Percentiles rank a stretch among this genome's conserved stretches.
Evolutionary conservation across 2,329 filamentous ascomycete genomes (phyloP).

Genomic region (Sporothrix brunneoviolacea): DNA sequence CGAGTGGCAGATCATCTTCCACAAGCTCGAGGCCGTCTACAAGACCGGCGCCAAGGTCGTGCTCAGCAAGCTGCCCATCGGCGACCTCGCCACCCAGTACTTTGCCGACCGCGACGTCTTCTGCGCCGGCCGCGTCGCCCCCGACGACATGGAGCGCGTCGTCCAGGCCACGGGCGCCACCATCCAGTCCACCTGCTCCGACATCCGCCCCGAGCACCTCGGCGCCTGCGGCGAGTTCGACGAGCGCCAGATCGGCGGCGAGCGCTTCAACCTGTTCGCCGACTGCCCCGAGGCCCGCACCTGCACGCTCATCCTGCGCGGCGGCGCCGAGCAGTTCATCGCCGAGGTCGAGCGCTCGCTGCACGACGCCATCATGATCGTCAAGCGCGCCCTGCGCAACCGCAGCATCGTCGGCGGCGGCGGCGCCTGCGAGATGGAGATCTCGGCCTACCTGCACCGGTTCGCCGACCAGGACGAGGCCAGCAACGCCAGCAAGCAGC

Average conservation of each 20-base stretch:
- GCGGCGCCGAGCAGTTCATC: constrained; percentile 97
- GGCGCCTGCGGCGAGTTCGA: constrained; percentile 88
- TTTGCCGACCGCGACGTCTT: constrained; percentile 98
- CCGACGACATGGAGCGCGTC: constrained; percentile 92
- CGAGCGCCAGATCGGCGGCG: constrained; percentile 92
- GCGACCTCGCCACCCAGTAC: constrained; percentile 94
- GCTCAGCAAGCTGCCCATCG: constrained; percentile 93
- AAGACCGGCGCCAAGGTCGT: constrained; percentile 96
- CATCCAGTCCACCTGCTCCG: constrained; percentile 91
- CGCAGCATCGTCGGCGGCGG: constrained; percentile 90
- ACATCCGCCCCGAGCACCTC: constrained; percentile 82
- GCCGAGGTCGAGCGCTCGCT: constrained; percentile 96
- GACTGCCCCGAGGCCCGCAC: constrained; percentile 94
- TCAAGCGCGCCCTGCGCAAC: constrained; percentile 96
- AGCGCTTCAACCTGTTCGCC: constrained; percentile 98
- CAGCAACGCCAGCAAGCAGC: constrained; percentile 95
- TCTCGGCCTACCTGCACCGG: constrained; percentile 86
- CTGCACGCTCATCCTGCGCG: constrained; percentile 89
- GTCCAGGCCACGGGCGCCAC: constrained; percentile 90
- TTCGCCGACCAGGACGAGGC: constrained; percentile 89
- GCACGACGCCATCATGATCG: constrained; percentile 99
- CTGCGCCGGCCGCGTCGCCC: constrained; percentile 87
- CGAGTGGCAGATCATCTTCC: constrained; percentile 99
- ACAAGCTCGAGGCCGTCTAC: constrained; percentile 93
- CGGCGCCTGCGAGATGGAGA: constrained; percentile 92